Percentiles rank a stretch among this genome's conserved stretches.
Conservation (phyloP, 495 filamentous ascomycete genomes). For the Parmelia sp. region DNA sequence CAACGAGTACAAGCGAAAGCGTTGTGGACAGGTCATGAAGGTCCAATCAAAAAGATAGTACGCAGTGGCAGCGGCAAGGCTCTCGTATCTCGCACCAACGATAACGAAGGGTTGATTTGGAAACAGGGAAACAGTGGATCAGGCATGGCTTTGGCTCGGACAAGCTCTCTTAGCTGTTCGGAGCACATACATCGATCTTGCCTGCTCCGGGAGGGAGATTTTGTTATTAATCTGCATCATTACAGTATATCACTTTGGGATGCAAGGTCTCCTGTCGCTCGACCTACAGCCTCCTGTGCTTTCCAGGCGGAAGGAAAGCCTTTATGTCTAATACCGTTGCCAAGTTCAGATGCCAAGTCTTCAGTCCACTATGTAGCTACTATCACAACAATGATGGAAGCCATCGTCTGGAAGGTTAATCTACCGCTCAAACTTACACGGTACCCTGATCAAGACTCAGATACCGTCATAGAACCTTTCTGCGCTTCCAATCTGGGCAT, state of each 20-base stretch:
- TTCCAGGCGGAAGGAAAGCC: slow-evolving; percentile 66
- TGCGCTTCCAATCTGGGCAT: slow-evolving; percentile 65
- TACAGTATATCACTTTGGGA: slow-evolving; percentile 78
- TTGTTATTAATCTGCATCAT: slow-evolving; percentile 75
- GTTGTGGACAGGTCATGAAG: slow-evolving; percentile 80
- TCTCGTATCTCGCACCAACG: slow-evolving; percentile 70
- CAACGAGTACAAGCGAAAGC: slow-evolving; percentile 52
- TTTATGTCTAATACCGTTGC: slow-evolving; percentile 74
- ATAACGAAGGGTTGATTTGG: slow-evolving; percentile 81
- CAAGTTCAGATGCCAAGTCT: slow-evolving; percentile 49
- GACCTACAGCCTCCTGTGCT: slow-evolving; percentile 48
- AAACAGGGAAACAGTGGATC: slow-evolving; percentile 48
- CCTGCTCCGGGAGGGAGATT: slow-evolving; percentile 65
- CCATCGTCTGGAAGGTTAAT: slow-evolving; percentile 77
- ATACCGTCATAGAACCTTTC: slow-evolving; percentile 54
- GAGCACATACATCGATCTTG: slow-evolving; percentile 80
- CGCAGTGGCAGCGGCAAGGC: slow-evolving; percentile 74
- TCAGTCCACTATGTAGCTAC: slow-evolving; percentile 63
- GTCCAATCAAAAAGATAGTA: slow-evolving; percentile 74
- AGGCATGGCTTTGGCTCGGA: slow-evolving; percentile 52
- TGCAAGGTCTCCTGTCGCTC: slow-evolving; percentile 50
- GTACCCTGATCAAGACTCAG: slow-evolving; percentile 20
- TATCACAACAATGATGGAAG: slow-evolving; percentile 73
- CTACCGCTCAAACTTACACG: slow-evolving; percentile 36
- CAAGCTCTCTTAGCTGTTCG: slow-evolving; percentile 61